Percentiles rank a stretch among this genome's conserved stretches.
These are phyloP conservation scores for Citrullus mucosospermus DNA, from an alignment of 306 rosid species.

Conservation along the genomic window DNA sequence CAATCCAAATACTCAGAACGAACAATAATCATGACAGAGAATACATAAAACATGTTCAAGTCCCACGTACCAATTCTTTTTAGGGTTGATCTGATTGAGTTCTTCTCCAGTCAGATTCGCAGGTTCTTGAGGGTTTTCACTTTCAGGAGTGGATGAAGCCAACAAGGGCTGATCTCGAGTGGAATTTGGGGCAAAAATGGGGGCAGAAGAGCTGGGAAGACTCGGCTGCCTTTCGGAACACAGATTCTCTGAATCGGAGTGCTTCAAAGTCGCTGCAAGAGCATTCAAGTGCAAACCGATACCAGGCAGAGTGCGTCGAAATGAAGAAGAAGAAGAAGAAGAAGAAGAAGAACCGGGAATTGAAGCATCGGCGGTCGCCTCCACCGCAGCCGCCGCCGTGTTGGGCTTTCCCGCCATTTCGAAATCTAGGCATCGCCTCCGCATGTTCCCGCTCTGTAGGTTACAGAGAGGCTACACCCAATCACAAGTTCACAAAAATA, in stretches of 20 bases:
- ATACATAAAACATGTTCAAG: background rate
- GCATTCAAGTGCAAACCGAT: conserved; percentile 76
- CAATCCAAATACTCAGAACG: background rate
- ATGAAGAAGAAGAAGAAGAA: conserved; percentile 19
- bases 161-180: conserved; percentile 28
- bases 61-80: conserved; percentile 52
- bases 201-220: conserved; percentile 28
- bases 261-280: conserved; percentile 34
- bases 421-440: conserved; percentile 83
- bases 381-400: conserved; percentile 23
- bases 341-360: conserved; percentile 18
- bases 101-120: conserved; percentile 35
- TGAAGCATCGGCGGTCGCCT: conserved; percentile 25
- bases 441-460: conserved; percentile 36
- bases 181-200: conserved; percentile 18
- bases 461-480: conserved; percentile 31
- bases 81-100: conserved; percentile 50
- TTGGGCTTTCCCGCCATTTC: conserved; percentile 40
- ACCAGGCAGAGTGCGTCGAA: conserved; percentile 47
- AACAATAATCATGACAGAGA: background rate
- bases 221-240: conserved; percentile 27
- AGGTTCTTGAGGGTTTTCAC: conserved; percentile 35
- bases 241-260: conserved; percentile 23
- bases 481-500: background rate
- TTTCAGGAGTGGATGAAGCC: conserved; percentile 30